phyloP scores from a whole-genome alignment of 768 basidiomycete species.

The Coprinopsis sp. region DNA sequence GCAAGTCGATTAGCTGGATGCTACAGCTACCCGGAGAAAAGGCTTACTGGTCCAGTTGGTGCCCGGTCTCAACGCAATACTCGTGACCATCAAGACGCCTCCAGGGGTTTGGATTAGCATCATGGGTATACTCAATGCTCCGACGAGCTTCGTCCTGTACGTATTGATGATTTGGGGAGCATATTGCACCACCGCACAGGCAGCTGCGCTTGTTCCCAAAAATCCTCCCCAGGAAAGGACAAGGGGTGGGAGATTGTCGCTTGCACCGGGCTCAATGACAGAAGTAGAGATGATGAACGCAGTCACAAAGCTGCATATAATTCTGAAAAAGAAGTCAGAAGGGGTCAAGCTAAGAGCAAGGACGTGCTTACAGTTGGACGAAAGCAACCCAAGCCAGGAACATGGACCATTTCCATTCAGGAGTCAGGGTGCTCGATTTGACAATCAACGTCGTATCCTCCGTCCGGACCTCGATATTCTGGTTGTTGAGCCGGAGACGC shows the following conservation, averaged over 20 bases:
- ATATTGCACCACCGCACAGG: constrained; percentile 82
- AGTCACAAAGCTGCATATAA: constrained; percentile 56
- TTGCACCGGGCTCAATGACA: constrained; percentile 30
- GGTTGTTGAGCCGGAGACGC: constrained; percentile 61
- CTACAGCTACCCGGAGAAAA: neutral
- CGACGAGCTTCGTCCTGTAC: constrained; percentile 74
- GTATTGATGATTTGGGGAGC: constrained; percentile 83
- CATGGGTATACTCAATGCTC: constrained; percentile 90
- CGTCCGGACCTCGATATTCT: constrained; percentile 16
- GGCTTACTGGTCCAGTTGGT: constrained; percentile 7
- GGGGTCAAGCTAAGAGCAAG: neutral
- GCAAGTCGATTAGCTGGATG: constrained; percentile 55
- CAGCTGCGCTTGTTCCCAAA: constrained; percentile 76
- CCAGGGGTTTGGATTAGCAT: constrained; percentile 95
- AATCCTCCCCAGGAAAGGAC: constrained; percentile 71
- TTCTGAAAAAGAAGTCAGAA: constrained; percentile 27
- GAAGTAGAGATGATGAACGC: constrained; percentile 50
- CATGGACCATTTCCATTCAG: constrained; percentile 78
- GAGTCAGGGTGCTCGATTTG: constrained; percentile 49
- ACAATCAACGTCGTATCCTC: constrained; percentile 34
- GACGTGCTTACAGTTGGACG: constrained; percentile 64
- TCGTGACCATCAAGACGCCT: constrained; percentile 79
- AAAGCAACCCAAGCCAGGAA: constrained; percentile 65
- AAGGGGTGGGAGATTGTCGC: constrained; percentile 26
- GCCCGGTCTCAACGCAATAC: constrained; percentile 64